Evolutionary conservation across 768 basidiomycete genomes (phyloP), one percentile per base, ranked within the genome.

Genomic region (Trametes cubensis): DNA sequence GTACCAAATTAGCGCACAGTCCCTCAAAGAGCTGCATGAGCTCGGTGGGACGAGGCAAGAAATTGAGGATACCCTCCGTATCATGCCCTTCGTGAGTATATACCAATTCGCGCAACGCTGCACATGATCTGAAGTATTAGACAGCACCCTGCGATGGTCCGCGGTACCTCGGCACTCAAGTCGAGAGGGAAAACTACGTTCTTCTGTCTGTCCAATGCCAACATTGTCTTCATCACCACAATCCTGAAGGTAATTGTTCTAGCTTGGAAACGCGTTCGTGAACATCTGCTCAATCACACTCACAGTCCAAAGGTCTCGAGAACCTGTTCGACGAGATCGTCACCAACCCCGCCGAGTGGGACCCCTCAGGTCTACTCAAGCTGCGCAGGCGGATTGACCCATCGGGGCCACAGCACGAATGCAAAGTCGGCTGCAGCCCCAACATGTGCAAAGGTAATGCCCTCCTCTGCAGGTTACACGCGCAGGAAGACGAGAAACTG

Each of bases 371-470:
- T 39, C 79, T 90, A 6, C 85, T 98, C 57, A 84, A 87, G 59
- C 76, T 99, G 49, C 81, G 84, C 30, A 83, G 95, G 15, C 82
- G 89, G 46, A 79, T 98, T 45, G 89, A 88, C 61, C 91, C 92
- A 13, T 67, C 77, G 21, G 91, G 85, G 1, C 86, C 86, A 1
- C 94, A 94, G 61, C 97, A 98, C 73, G 72, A 70, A 7, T 99
- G 97, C 76, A 79, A 78, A 46, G 82, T 96, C 54, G 96, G 96
- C 6, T 99, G 97, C 78, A 87, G 88, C 59, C 84, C 88, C 15
- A 98, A 99, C 79, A 97, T 99, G 95, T 99, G 97, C 81, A 99
- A 99, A 80, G 94, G 93, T 87, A n/a, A 20, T 44, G 56, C 20
- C 8, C 10, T 14, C 10, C 30, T 49, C 6, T 11, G 34, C 14